phyloP scores from a whole-genome alignment of 1,284 basidiomycete species.

The Cryptococcus jaspeensis region DNA sequence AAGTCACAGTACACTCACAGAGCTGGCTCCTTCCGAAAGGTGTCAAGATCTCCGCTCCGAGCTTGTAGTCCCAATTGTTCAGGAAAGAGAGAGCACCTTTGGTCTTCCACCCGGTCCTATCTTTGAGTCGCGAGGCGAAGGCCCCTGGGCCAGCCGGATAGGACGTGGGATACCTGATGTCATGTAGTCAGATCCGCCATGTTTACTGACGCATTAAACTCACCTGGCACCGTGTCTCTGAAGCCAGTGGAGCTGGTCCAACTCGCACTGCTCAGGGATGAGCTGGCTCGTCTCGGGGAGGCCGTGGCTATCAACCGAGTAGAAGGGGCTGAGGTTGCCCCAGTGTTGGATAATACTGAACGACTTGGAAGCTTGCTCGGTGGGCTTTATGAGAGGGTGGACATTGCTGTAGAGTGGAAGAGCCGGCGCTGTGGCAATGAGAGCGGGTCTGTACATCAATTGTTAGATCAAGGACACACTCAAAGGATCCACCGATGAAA shows the following conservation, averaged over 20 bases:
- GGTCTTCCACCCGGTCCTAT: conserved; percentile 33
- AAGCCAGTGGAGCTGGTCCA: conserved; percentile 51
- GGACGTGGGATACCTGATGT: conserved; percentile 40
- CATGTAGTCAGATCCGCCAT: background rate
- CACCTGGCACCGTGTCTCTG: conserved; percentile 54
- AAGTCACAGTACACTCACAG: conserved; percentile 28
- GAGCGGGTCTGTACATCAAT: conserved; percentile 54
- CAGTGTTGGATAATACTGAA: conserved; percentile 53
- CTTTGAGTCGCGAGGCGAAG: conserved; percentile 32
- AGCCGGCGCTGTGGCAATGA: conserved; percentile 72
- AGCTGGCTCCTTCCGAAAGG: conserved; percentile 56
- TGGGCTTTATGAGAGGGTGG: conserved; percentile 59
- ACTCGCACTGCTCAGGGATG: conserved; percentile 49
- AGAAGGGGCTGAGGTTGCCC: conserved; percentile 54
- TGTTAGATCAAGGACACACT: conserved; percentile 5
- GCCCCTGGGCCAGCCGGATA: conserved; percentile 35
- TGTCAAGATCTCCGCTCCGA: conserved; percentile 55
- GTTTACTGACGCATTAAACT: background rate
- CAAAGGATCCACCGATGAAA: background rate
- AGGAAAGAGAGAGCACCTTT: conserved; percentile 52
- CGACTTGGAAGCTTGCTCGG: conserved; percentile 21
- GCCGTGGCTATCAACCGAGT: conserved; percentile 52
- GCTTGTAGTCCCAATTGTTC: conserved; percentile 54
- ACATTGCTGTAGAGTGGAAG: conserved; percentile 72
- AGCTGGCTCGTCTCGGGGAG: conserved; percentile 44